Evolutionary conservation across 176 grass and related monocot species (phyloP).

Genomic region (Oryza coarctata): DNA sequence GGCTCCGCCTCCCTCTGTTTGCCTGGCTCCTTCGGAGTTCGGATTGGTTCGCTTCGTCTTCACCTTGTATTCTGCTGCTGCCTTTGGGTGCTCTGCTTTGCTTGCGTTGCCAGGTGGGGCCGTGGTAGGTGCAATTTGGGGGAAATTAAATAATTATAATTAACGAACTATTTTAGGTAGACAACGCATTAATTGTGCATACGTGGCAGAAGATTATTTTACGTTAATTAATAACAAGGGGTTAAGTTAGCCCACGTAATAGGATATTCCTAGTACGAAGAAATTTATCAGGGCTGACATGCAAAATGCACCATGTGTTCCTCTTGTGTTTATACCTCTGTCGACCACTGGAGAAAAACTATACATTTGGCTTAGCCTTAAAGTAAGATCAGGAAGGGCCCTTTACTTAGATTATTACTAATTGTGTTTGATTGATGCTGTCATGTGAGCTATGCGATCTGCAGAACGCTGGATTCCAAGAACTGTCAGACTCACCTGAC

Average conservation of each 20-base stretch:
- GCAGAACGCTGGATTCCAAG: background rate
- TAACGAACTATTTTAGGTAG: background rate
- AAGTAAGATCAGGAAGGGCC: background rate
- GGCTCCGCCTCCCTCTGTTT: background rate
- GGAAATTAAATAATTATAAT: background rate
- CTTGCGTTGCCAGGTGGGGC: no score
- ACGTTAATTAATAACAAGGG: background rate
- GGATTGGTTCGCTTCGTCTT: no score
- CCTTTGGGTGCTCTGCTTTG: background rate
- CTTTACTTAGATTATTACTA: background rate
- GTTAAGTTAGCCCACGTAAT: background rate
- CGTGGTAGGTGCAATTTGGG: background rate
- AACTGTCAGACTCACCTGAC: background rate
- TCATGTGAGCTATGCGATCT: background rate
- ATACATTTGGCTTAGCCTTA: background rate
- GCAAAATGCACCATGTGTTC: background rate
- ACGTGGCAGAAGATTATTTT: background rate
- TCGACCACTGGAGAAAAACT: background rate
- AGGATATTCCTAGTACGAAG: background rate
- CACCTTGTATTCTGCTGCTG: background rate
- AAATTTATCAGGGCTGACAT: background rate
- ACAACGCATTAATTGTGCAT: background rate
- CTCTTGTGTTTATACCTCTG: background rate
- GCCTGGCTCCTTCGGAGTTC: no score
- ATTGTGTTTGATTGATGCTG: background rate